phyloP scores from a whole-genome alignment of 768 basidiomycete genomes.

The Jaapia argillacea region DNA sequence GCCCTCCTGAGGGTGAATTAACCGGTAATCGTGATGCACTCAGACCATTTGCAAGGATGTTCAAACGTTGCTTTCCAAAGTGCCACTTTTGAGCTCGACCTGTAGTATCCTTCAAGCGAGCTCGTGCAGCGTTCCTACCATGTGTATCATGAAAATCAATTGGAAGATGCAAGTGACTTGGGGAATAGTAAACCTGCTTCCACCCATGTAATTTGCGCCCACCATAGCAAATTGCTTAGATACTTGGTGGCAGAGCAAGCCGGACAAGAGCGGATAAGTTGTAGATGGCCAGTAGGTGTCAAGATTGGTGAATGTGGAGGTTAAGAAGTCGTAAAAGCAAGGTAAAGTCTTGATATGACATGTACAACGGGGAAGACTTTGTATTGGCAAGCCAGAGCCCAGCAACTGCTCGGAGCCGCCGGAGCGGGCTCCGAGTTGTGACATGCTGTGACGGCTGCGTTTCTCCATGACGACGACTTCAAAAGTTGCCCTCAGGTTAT shows the following conservation, averaged over 20 bases:
- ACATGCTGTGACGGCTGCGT: too few species aligned
- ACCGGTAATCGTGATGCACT: slow-evolving; percentile 1
- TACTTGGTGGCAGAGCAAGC: too few species aligned
- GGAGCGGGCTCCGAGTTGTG: too few species aligned
- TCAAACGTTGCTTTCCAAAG: slow-evolving; percentile 51
- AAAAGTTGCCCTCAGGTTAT: too few species aligned
- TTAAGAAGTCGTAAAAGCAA: neutral
- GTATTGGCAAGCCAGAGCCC: neutral
- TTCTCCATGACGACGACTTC: too few species aligned
- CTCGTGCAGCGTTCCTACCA: slow-evolving; percentile 48
- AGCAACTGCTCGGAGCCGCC: neutral
- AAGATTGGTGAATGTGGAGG: neutral
- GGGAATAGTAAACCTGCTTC: slow-evolving; percentile 38
- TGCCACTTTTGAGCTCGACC: slow-evolving; percentile 47
- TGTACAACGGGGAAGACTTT: neutral
- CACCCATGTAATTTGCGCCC: slow-evolving; percentile 74
- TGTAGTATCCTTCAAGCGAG: slow-evolving; percentile 44
- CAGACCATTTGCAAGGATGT: slow-evolving; percentile 29
- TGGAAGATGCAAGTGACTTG: neutral
- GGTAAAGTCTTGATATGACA: neutral
- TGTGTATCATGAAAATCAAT: neutral
- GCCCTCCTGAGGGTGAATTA: neutral
- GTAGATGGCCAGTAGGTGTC: neutral
- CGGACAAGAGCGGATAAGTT: too few species aligned
- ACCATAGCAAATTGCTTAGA: slow-evolving; percentile 29